A percentile compares a stretch with the other conserved stretches of the same genome.
Evolutionary conservation across 2,329 filamentous ascomycete species (phyloP).

Genomic region (Fusarium cyanostomum): DNA sequence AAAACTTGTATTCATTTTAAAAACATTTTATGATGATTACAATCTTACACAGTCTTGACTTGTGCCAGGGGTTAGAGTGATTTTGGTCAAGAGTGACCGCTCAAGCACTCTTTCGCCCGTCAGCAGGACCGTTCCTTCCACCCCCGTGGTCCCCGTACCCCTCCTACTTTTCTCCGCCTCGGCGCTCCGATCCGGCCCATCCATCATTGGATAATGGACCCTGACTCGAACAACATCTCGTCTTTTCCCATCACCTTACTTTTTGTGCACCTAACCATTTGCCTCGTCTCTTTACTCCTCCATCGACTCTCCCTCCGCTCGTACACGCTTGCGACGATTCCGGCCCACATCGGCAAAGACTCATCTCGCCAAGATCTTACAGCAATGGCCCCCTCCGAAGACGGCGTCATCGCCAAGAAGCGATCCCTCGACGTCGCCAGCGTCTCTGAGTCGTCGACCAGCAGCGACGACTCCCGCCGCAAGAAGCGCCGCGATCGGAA

Average conservation of each 20-base stretch:
- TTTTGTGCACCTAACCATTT: slow-evolving; percentile 1
- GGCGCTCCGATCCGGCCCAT: slow-evolving; percentile 37
- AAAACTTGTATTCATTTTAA: no score
- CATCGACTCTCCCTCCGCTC: background rate
- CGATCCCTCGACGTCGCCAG: slow-evolving; percentile 42
- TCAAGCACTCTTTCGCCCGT: no score
- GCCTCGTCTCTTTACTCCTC: background rate
- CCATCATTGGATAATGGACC: slow-evolving; percentile 20
- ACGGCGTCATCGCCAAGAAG: slow-evolving; percentile 41
- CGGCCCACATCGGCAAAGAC: background rate
- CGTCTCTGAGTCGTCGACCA: slow-evolving; percentile 44
- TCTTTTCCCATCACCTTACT: slow-evolving; percentile 2
- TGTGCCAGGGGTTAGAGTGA: no score
- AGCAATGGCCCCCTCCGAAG: slow-evolving; percentile 45
- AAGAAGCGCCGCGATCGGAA: slow-evolving; percentile 44
- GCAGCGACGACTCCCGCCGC: slow-evolving; percentile 45
- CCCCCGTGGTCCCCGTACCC: slow-evolving; percentile 32
- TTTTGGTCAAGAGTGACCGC: background rate
- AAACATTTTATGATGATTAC: no score
- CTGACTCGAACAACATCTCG: slow-evolving; percentile 26
- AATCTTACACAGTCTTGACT: no score
- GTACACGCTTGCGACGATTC: background rate
- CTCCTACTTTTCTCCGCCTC: slow-evolving; percentile 35
- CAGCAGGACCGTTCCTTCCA: no score
- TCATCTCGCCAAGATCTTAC: background rate